phyloP scores from a whole-genome alignment of 371 early-diverging fungal genomes.

The Capillidium rhysosporum region DNA sequence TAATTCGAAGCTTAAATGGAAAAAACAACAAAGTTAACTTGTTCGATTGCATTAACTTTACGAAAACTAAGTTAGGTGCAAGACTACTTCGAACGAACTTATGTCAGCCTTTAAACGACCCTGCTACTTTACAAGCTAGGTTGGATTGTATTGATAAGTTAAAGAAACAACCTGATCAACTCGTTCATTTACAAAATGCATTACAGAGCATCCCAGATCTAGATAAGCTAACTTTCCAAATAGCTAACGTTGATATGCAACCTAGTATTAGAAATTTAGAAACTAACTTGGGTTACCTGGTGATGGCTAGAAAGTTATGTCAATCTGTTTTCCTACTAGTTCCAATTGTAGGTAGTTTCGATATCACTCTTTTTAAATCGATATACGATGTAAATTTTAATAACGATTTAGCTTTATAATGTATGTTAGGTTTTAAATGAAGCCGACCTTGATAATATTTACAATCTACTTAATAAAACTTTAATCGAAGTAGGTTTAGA shows the following conservation, averaged over 20 bases:
- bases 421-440: constrained; percentile 15
- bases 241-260: constrained; percentile 20
- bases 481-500: constrained; percentile 42
- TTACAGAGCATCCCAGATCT: background rate
- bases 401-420: constrained; percentile 18
- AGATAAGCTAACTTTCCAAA: constrained; percentile 13
- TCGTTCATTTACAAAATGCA: background rate
- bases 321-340: constrained; percentile 37
- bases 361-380: constrained; percentile 11
- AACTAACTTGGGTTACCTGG: constrained; percentile 26
- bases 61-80: constrained; percentile 43
- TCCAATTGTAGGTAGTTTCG: constrained; percentile 20
- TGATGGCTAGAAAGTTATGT: constrained; percentile 45
- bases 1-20: constrained; percentile 22
- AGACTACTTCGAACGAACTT: constrained; percentile 47
- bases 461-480: constrained; percentile 17
- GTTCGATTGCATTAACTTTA: constrained; percentile 26
- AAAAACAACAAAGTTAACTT: constrained; percentile 22
- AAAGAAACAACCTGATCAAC: constrained; percentile 8
- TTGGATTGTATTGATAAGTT: constrained; percentile 13
- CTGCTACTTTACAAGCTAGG: constrained; percentile 12
- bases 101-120: constrained; percentile 36
- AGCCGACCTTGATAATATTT: constrained; percentile 14
- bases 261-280: constrained; percentile 22
- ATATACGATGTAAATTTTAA: constrained; percentile 7